Evolutionary conservation across 2,329 filamentous ascomycete genomes (phyloP).

Genomic region (Scedosporium apiospermum): DNA sequence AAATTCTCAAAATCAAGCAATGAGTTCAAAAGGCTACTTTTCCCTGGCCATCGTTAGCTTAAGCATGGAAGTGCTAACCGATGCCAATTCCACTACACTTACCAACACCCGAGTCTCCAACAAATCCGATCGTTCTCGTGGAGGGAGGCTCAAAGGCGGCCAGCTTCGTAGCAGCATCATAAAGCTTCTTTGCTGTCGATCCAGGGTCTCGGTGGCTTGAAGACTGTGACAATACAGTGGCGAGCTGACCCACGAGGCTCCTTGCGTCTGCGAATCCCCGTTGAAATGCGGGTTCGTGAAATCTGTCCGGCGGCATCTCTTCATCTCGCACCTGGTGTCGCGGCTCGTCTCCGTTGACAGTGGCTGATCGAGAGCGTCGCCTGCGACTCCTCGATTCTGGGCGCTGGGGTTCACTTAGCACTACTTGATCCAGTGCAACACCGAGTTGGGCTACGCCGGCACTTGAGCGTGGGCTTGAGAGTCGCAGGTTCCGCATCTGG

Average conservation of each 20-base stretch:
- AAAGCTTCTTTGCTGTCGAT: slow-evolving; percentile 27
- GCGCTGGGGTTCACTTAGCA: neutral
- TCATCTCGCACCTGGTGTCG: slow-evolving; percentile 18
- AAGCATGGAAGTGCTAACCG: neutral
- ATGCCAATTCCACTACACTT: slow-evolving; percentile 8
- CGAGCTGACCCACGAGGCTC: slow-evolving; percentile 19
- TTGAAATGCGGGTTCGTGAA: slow-evolving; percentile 26
- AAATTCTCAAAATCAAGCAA: slow-evolving; percentile 30
- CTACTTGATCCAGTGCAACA: no score
- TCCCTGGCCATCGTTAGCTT: slow-evolving; percentile 19
- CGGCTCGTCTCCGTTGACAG: neutral
- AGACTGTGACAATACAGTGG: slow-evolving; percentile 22
- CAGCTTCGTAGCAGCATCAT: slow-evolving; percentile 21
- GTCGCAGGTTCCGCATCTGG: neutral
- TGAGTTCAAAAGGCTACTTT: slow-evolving; percentile 40
- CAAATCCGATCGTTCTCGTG: slow-evolving; percentile 32
- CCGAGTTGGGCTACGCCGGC: no score
- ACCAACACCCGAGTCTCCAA: slow-evolving; percentile 39
- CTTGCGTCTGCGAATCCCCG: slow-evolving; percentile 22
- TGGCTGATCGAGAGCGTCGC: neutral
- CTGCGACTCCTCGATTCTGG: neutral
- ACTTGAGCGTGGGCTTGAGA: neutral
- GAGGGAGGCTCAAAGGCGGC: slow-evolving; percentile 26
- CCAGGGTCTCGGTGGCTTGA: slow-evolving; percentile 24
- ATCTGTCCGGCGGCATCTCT: slow-evolving; percentile 22